These are phyloP conservation scores for Triticum monococcum DNA, from an alignment of 176 grass and related monocot species.

Conservation along the genomic window DNA sequence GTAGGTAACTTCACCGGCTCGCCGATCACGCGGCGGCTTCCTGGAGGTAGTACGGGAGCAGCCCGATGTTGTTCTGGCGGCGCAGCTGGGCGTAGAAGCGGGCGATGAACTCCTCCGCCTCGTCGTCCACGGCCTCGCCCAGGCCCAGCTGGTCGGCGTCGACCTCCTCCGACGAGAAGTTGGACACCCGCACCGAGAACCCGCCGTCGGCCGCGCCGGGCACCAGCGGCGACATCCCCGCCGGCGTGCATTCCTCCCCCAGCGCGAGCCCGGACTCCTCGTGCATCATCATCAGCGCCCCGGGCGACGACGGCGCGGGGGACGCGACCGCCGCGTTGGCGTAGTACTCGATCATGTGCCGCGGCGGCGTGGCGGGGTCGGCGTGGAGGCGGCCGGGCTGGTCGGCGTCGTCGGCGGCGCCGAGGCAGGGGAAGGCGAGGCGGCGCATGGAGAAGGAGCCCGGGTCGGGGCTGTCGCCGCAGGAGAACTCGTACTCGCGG, in stretches of 20 bases:
- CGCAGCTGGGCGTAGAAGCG: conserved; percentile 90
- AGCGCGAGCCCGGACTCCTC: conserved; percentile 40
- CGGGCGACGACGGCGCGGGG: conserved; percentile 29
- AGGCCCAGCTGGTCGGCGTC: neutral
- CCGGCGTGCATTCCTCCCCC: conserved; percentile 32
- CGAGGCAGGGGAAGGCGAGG: conserved; percentile 71
- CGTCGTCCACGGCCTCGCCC: conserved; percentile 57
- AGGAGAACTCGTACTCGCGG: conserved; percentile 90
- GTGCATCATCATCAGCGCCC: neutral
- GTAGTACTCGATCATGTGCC: conserved; percentile 59
- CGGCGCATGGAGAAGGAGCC: conserved; percentile 56
- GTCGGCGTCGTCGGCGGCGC: neutral
- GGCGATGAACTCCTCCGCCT: conserved; percentile 90
- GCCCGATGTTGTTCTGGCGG: conserved; percentile 54
- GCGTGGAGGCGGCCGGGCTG: neutral
- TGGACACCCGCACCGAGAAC: conserved; percentile 56
- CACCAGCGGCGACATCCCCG: conserved; percentile 21
- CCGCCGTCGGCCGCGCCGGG: neutral
- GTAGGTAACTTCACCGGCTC: neutral
- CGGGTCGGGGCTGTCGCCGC: conserved; percentile 59
- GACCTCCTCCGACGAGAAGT: conserved; percentile 59
- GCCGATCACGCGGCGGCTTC: conserved; percentile 26
- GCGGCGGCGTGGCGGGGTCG: neutral
- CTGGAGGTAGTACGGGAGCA: conserved; percentile 51
- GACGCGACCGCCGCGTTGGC: neutral